These are phyloP conservation scores for Piper betle DNA, from an alignment of 164 flowering plant genomes.

Conservation along the genomic window DNA sequence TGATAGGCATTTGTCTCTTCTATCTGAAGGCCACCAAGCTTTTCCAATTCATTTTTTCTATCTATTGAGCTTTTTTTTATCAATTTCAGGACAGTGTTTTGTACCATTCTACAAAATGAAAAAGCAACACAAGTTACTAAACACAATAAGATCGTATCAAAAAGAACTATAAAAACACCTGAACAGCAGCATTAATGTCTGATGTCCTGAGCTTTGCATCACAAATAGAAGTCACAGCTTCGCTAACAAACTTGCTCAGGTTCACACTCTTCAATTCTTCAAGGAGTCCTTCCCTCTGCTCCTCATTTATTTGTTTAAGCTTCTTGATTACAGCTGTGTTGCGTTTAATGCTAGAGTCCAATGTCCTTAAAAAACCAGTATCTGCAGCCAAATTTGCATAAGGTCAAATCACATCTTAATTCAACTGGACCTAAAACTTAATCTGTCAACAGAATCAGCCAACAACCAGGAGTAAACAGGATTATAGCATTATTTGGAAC, in stretches of 20 bases:
- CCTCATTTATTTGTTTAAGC: conserved; percentile 90
- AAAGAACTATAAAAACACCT: conserved; percentile 29
- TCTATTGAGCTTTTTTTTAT: too few relatives aligned
- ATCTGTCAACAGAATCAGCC: too few relatives aligned
- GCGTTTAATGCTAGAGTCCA: conserved; percentile 93
- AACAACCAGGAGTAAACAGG: too few relatives aligned
- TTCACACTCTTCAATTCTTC: conserved; percentile 80
- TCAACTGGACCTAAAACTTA: background rate
- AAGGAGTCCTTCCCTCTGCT: conserved; percentile 73
- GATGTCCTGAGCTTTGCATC: conserved; percentile 84
- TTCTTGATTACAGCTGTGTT: conserved; percentile 95
- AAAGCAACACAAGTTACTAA: too few relatives aligned
- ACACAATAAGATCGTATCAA: too few relatives aligned
- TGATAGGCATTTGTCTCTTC: too few relatives aligned
- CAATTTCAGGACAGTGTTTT: too few relatives aligned
- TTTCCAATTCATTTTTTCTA: too few relatives aligned
- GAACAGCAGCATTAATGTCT: conserved; percentile 92
- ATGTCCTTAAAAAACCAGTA: conserved; percentile 66
- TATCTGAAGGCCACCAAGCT: too few relatives aligned
- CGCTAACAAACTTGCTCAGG: conserved; percentile 95
- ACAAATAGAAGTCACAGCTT: conserved; percentile 94
- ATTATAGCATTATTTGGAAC: too few relatives aligned
- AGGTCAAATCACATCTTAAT: background rate
- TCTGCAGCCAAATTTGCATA: conserved; percentile 30
- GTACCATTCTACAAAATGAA: too few relatives aligned